These are phyloP conservation scores for Bauhinia variegata DNA, from an alignment of 306 rosid genomes.

Conservation along the genomic window DNA sequence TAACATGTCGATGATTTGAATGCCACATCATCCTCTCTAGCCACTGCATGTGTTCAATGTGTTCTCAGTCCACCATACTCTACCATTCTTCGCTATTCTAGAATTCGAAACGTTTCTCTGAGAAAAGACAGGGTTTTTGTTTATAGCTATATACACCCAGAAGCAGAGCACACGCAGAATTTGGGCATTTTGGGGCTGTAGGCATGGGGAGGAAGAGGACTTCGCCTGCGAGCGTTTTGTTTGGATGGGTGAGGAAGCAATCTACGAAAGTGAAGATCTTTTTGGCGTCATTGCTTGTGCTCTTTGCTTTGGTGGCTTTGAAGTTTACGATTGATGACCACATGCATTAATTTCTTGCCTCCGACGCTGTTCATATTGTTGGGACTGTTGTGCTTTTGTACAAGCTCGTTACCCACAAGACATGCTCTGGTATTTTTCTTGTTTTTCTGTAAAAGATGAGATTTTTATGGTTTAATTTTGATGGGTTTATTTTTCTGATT, in stretches of 20 bases:
- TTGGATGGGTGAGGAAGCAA: conserved; percentile 56
- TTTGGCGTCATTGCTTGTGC: conserved; percentile 44
- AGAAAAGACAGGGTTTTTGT: neutral
- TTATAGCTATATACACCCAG: neutral
- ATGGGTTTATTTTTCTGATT: neutral
- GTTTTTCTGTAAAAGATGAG: neutral
- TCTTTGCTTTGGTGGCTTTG: conserved; percentile 52
- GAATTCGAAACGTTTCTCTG: neutral
- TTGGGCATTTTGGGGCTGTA: neutral
- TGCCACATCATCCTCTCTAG: conserved; percentile 9
- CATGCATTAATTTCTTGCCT: conserved; percentile 47
- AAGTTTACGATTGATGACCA: conserved; percentile 36
- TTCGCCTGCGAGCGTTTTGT: conserved; percentile 38
- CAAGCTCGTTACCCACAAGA: conserved; percentile 72
- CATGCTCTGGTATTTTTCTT: conserved; percentile 73
- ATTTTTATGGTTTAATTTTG: neutral
- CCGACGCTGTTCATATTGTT: conserved; percentile 51
- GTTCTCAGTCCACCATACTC: neutral
- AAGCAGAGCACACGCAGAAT: conserved; percentile 1
- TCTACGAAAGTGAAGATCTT: conserved; percentile 54
- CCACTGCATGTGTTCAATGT: conserved; percentile 30
- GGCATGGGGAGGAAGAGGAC: conserved; percentile 60
- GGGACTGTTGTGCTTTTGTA: conserved; percentile 67
- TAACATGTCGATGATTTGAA: neutral
- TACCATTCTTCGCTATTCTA: too few species aligned